Percentiles rank a stretch among this genome's conserved stretches.
Evolutionary conservation across 2,329 filamentous ascomycete species (phyloP).

Genomic region (Fusarium anthophilum): DNA sequence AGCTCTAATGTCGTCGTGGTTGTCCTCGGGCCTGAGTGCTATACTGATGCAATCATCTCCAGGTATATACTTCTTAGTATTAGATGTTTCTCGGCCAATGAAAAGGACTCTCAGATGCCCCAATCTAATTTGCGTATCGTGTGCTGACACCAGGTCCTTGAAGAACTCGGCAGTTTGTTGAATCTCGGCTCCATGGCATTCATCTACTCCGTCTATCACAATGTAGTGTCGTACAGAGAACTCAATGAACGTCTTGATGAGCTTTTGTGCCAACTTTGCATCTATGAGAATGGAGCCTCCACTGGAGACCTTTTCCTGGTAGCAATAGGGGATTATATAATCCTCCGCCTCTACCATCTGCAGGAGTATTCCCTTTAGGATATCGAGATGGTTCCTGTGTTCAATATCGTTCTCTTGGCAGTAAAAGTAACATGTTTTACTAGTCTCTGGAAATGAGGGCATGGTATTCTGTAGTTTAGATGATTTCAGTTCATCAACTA

Average conservation of each 20-base stretch:
- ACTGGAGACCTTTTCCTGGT: not conserved
- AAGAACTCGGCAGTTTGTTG: not conserved
- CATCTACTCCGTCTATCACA: not conserved
- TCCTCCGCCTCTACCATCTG: conserved; percentile 2
- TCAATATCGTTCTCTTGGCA: not conserved
- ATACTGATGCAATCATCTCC: not conserved
- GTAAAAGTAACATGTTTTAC: conserved; percentile 1
- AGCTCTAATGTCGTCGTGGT: not conserved
- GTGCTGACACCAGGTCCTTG: not conserved
- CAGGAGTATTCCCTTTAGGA: not conserved
- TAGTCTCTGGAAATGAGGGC: not conserved
- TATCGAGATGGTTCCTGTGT: not conserved
- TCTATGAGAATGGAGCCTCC: not conserved
- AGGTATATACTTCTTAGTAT: not conserved
- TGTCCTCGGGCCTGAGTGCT: not conserved
- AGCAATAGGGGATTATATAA: not conserved
- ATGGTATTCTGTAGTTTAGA: accelerated
- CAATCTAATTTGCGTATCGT: not conserved
- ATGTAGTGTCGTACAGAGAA: not conserved
- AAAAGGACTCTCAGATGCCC: conserved; percentile 3
- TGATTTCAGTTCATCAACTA: not conserved
- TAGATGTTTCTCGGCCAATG: not conserved
- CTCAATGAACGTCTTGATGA: not conserved
- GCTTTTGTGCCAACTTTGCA: not conserved
- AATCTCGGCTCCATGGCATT: not conserved